A percentile compares a stretch with the other conserved stretches of the same genome.
Evolutionary conservation across 352 stramenopile species (phyloP).

Genomic region (Pythium angustatum): DNA sequence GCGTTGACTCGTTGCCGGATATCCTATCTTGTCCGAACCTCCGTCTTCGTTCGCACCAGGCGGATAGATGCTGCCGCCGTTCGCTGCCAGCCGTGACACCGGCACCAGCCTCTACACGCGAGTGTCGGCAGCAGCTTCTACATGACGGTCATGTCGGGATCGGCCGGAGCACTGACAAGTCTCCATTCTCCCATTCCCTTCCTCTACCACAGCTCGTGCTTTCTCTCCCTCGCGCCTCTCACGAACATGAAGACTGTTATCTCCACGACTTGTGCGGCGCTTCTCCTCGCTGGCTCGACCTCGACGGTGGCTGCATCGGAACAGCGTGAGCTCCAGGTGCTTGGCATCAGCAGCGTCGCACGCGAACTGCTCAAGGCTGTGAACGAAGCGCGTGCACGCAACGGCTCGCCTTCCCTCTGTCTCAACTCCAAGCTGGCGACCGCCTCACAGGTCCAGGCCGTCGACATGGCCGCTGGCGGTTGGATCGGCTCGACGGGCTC

Average conservation of each 20-base stretch:
- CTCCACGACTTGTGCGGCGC: neutral
- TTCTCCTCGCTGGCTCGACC: neutral
- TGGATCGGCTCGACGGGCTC: constrained; percentile 23
- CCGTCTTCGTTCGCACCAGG: neutral
- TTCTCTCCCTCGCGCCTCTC: neutral
- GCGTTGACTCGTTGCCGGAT: too few species aligned
- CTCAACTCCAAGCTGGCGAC: constrained; percentile 34
- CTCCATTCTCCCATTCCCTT: neutral
- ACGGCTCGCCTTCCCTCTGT: constrained; percentile 15
- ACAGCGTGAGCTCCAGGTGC: constrained; percentile 1
- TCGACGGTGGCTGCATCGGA: neutral
- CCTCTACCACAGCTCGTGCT: neutral
- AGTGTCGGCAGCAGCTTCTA: constrained; percentile 1
- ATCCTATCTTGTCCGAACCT: too few species aligned
- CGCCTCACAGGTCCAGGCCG: constrained; percentile 28
- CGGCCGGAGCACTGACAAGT: too few species aligned
- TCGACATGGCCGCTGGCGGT: constrained; percentile 29
- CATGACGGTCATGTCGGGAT: too few species aligned
- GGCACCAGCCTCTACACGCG: too few species aligned
- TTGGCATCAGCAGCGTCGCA: constrained; percentile 3
- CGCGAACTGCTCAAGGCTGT: constrained; percentile 21
- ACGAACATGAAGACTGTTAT: neutral
- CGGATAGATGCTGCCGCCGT: constrained; percentile 4
- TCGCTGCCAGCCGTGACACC: too few species aligned
- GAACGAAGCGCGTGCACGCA: constrained; percentile 13